Evolutionary conservation across 139 green algal genomes (phyloP).

Genomic region (Limnomonas spitsbergensis): DNA sequence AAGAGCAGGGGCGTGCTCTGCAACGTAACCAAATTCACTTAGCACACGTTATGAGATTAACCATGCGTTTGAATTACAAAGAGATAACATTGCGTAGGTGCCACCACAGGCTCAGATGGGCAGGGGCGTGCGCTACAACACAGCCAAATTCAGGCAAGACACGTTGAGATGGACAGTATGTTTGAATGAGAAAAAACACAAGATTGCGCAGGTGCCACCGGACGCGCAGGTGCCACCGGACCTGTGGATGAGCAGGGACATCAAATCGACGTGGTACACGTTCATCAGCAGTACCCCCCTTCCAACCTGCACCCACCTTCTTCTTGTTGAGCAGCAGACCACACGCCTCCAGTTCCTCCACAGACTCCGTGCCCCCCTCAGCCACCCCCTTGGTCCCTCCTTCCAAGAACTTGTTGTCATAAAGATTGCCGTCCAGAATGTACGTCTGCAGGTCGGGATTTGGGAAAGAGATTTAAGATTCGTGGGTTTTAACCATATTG

Average conservation of each 20-base stretch:
- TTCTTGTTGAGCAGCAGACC: constrained; percentile 78
- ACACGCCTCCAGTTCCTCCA: constrained; percentile 68
- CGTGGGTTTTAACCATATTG: neutral
- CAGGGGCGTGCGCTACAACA: constrained; percentile 41
- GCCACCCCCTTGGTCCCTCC: constrained; percentile 21
- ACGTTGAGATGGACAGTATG: no score
- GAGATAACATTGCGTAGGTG: constrained; percentile 32
- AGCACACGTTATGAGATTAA: no score
- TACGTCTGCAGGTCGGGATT: constrained; percentile 52
- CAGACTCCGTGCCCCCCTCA: constrained; percentile 44
- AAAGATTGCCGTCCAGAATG: constrained; percentile 78
- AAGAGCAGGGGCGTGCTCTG: constrained; percentile 46
- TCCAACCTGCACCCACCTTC: constrained; percentile 38
- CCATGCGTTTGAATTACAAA: no score
- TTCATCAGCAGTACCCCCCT: no score
- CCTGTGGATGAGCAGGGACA: constrained; percentile 36
- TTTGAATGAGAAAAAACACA: no score
- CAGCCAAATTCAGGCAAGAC: no score
- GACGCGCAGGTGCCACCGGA: no score
- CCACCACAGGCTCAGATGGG: constrained; percentile 35
- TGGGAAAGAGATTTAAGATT: neutral
- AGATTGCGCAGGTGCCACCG: constrained; percentile 30
- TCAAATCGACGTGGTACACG: no score
- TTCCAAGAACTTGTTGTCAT: constrained; percentile 73
- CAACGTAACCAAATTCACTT: no score